These are phyloP conservation scores for Stromatinia cepivora DNA, from an alignment of 2,329 filamentous ascomycete species.

Conservation along the genomic window DNA sequence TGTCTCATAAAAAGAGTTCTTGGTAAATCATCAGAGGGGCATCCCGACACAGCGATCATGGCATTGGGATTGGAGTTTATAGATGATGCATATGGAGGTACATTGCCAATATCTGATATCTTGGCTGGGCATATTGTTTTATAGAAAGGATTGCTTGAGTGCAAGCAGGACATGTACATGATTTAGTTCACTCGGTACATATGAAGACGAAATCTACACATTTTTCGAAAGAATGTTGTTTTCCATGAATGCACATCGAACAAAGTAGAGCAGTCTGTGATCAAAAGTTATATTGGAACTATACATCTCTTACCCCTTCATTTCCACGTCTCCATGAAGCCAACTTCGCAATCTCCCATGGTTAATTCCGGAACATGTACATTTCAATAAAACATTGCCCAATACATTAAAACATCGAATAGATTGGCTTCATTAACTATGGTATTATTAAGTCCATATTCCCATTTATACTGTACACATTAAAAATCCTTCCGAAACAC, in stretches of 20 bases:
- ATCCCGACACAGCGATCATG: neutral
- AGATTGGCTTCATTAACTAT: neutral
- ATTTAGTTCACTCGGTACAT: neutral
- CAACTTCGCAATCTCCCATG: neutral
- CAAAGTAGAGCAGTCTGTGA: neutral
- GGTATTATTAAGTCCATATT: slow-evolving; percentile 1
- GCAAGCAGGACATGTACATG: slow-evolving; percentile 2
- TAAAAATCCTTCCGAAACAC: neutral
- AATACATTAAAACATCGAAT: neutral
- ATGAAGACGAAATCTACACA: neutral
- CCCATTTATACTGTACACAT: slow-evolving; percentile 1
- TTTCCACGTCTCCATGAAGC: neutral
- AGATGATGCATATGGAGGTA: neutral
- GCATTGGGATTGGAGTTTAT: slow-evolving; percentile 9
- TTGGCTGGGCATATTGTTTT: neutral
- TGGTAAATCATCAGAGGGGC: neutral
- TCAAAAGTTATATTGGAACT: neutral
- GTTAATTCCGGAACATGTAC: too few relatives aligned
- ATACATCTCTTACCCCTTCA: too few relatives aligned
- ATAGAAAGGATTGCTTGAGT: slow-evolving; percentile 2
- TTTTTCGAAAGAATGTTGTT: neutral
- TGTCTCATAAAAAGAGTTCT: neutral
- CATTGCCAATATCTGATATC: neutral
- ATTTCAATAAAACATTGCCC: neutral
- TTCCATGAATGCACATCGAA: neutral